Evolutionary conservation across 2,329 filamentous ascomycete genomes (phyloP).

Genomic region (Metarhizium rileyi): DNA sequence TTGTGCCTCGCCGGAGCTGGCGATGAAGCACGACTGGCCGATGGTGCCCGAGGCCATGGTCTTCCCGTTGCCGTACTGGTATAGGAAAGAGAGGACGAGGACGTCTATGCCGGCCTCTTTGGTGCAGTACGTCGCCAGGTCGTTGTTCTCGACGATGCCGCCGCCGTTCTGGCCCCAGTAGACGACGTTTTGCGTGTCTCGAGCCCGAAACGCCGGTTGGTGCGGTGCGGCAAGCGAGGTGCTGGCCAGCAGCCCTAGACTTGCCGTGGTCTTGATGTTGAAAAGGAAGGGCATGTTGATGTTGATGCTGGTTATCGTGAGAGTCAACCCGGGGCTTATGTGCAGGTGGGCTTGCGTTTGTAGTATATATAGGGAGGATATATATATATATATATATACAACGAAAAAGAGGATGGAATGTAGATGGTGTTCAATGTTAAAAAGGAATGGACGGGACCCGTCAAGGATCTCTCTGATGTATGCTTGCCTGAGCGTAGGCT

Average conservation of each 20-base stretch:
- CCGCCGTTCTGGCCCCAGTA: slow-evolving; percentile 21
- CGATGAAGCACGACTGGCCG: slow-evolving; percentile 28
- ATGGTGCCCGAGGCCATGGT: slow-evolving; percentile 29
- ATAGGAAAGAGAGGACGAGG: slow-evolving; percentile 33
- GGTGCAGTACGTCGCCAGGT: slow-evolving; percentile 28
- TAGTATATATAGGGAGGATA: too few species aligned
- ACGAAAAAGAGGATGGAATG: background rate
- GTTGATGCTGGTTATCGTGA: background rate
- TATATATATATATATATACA: too few species aligned
- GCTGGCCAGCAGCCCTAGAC: slow-evolving; percentile 11
- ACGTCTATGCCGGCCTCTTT: slow-evolving; percentile 29
- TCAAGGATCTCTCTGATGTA: background rate
- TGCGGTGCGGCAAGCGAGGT: slow-evolving; percentile 6
- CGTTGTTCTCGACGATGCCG: slow-evolving; percentile 22
- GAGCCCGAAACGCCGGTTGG: slow-evolving; percentile 1
- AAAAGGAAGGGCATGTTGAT: slow-evolving; percentile 12
- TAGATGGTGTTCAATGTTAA: too few species aligned
- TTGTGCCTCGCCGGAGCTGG: slow-evolving; percentile 19
- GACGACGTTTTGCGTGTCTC: slow-evolving; percentile 20
- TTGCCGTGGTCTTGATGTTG: slow-evolving; percentile 1
- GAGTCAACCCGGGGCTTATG: background rate
- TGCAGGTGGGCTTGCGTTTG: background rate
- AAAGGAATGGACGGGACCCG: background rate
- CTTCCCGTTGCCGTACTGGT: slow-evolving; percentile 25
- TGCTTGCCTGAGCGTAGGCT: background rate